Evolutionary conservation across 306 rosid genomes (phyloP), one percentile per base, ranked within the genome.

Genomic region (Chamaecrista fasciculata): DNA sequence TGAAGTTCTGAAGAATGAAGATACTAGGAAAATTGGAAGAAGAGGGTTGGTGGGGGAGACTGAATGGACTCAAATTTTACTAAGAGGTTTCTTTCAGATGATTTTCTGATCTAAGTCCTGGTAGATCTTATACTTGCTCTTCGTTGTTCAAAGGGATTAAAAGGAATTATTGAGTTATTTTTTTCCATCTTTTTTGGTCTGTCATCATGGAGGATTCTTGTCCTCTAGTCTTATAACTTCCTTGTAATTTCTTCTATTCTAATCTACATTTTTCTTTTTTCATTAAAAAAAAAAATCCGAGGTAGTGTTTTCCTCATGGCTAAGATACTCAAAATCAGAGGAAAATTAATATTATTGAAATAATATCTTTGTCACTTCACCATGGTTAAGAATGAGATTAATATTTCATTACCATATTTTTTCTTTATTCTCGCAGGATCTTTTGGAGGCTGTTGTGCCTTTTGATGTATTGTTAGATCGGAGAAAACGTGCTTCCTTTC

Each of bases 381-480:
- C 34, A 58, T 36, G 23, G 48, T 53, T 55, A 76, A 75, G 39
- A 59, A 26, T 51, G 65, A 76, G 58, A 18, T 66, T 61, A 66
- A 68, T 28, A 23, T 25, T n/a, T 57, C 16, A n/a, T n/a, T n/a
- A 37, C 43, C 21, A 39, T 57, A 50, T 61, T n/a, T 77, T 64
- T 69, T 47, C 71, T 76, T 66, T 72, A n/a, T n/a, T n/a, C n/a
- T n/a, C n/a, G n/a, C 90, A 93, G 98, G 96, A 90, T 86, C 91
- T 93, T 71, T 85, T 88, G 90, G 94, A 93, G 76, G 98, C 94
- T 48, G 96, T 93, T 14, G 88, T 88, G 23, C 97, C 98, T 11
- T 93, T 93, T 82, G 97, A 93, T 76, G 78, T 90, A 63, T 76
- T 86, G 87, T 62, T 82, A 69, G 97, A 93, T 81, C 79, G 97